Base-by-base conservation (phyloP, 106 monocot species). In the Platanthera guangdongensis region DNA sequence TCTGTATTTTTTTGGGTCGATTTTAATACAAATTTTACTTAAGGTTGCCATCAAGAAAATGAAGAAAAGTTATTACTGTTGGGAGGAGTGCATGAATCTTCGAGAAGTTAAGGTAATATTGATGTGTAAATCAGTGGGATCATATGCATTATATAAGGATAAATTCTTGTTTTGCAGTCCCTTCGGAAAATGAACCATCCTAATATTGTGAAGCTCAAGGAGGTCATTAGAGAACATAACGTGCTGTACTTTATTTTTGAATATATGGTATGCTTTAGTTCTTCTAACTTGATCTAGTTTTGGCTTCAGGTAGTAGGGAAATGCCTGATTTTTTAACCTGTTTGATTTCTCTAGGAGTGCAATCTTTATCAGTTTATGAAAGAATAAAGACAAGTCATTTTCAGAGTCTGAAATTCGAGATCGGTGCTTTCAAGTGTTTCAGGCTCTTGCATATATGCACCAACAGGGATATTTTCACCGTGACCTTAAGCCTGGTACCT, bases 391-490 rank as follows among this genome's bases (percentile, higher is more conserved):
- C 9, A 80, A 84, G 80, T 80, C 75, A 15, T 91, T 96, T 69
- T 82, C 89, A 11, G 95, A 93, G 82, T 54, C 50, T 83, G 88
- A 93, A 79, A 79, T 93, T 55, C 79, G 93, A 45, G 89, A 85
- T 67, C 91, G 81, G 86, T 92, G 92, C 75, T 96, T 92, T 71
- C 93, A 96, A 73, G 87, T 93, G 82, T 96, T 96, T 80, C 92
- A 89, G 71, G 95, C 87, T 81, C 80, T 96, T 76, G 93, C 82
- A 65, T 85, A 93, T 73, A 89, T 96, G 82, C 95, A 96, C 72
- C 88, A 85, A 54, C 85, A 76, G 67, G 95, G 93, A 18, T 96
- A 93, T 82, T 96, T 96, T 74, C 93, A 96, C 65, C 90, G 93
- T 46, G 95, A 96, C 69, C 85, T 96, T 76, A 96, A 96, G 75